Base-by-base conservation (phyloP, 2,329 filamentous ascomycete species). In the Paracorniculantispora psalliotae region DNA sequence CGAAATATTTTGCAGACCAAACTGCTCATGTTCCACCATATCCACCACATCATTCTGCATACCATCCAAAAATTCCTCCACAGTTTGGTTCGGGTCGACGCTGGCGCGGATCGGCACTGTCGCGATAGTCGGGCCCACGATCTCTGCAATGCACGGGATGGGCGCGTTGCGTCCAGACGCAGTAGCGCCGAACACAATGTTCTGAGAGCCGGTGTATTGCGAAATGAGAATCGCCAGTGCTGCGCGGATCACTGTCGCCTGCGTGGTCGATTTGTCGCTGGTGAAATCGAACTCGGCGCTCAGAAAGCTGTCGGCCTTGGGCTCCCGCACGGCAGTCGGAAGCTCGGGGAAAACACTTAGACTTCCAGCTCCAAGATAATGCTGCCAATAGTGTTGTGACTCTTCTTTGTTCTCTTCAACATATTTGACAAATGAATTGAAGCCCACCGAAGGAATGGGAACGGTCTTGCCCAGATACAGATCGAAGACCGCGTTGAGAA, bases 161-260 rank as follows among this genome's bases (percentile, higher is more conserved):
- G 61, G 60, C 1, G 63, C 61, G 19, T 66, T 60, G 4, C 64
- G 58, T 4, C 67, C 67, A 2, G 60, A 63, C 1, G 63, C 48
- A 8, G 63, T 61, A 2, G 60, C 59, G 2, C 67, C 67, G 44
- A 66, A 68, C 0, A 64, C 15, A 2, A 67, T 48, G 47, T 61
- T 54, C 15, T 59, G 30, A n/a, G 53, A 69, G 57, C 12, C 67
- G 61, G 74, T 67, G 48, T 76, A 75, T 2, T 71, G 61, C 0
- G 70, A 67, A 1, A 75, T 66, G 4, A 75, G 28, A 19, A 44
- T 44, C 15, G 41, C 41, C 1, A 61, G 15, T 19, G 41, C 41
- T 4, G 41, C 17, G 17, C 41, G 17, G 21, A 44, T 44, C 15
- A 44, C 15, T 44, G 41, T 13, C 8, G 41, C 41, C 12, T 19